Percentiles rank a stretch among this genome's conserved stretches.
These are phyloP conservation scores for Zygoascus hellenicus DNA, from an alignment of 1,139 yeast species.

Conservation along the genomic window DNA sequence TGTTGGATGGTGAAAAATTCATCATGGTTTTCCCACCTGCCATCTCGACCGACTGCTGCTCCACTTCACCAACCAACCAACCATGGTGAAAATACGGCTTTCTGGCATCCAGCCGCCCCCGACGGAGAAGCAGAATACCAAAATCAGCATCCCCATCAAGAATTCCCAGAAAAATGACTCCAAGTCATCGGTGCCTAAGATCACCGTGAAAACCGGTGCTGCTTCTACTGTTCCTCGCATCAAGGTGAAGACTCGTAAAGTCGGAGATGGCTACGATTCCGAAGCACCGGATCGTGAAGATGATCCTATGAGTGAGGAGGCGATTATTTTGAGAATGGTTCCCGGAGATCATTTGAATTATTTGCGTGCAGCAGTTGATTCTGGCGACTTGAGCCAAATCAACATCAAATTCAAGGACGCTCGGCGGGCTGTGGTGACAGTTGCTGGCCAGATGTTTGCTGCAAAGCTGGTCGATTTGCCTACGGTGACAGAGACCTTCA, in stretches of 20 bases:
- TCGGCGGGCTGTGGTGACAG: slow-evolving; percentile 62
- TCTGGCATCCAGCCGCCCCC: slow-evolving; percentile 6
- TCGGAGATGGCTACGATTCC: slow-evolving; percentile 95
- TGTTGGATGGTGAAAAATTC: background rate
- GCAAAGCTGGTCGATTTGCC: slow-evolving; percentile 90
- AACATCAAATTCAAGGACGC: slow-evolving; percentile 77
- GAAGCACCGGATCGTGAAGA: slow-evolving; percentile 96
- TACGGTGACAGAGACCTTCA: slow-evolving; percentile 78
- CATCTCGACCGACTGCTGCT: background rate
- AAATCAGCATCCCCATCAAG: background rate
- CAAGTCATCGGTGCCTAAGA: slow-evolving; percentile 41
- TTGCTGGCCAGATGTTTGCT: slow-evolving; percentile 59
- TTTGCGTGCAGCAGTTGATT: slow-evolving; percentile 72
- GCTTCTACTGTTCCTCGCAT: slow-evolving; percentile 49
- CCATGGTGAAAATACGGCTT: slow-evolving; percentile 9
- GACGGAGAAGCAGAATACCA: background rate
- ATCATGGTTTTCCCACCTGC: background rate
- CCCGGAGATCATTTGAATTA: slow-evolving; percentile 76
- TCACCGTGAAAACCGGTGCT: slow-evolving; percentile 56
- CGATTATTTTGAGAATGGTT: slow-evolving; percentile 68
- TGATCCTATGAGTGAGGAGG: slow-evolving; percentile 88
- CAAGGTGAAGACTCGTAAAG: slow-evolving; percentile 75
- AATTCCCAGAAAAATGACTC: background rate
- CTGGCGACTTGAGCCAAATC: slow-evolving; percentile 71
- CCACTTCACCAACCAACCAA: background rate